phyloP scores from a whole-genome alignment of 257 asterid species.

The Scutellaria barbata region DNA sequence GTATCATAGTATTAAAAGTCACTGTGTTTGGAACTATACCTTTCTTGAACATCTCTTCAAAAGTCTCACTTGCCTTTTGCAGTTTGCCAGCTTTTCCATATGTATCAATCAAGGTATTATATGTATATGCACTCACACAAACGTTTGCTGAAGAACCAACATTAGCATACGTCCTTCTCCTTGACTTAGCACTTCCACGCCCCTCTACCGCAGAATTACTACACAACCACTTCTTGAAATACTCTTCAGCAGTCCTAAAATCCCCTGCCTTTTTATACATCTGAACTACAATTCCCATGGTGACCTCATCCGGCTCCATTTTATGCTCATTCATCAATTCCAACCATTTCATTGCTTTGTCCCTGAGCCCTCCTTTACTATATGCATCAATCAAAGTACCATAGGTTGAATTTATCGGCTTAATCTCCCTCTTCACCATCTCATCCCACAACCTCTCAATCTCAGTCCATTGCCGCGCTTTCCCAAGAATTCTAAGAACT shows the following conservation, averaged over 20 bases:
- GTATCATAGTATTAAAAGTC: slow-evolving; percentile 93
- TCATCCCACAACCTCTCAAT: slow-evolving; percentile 71
- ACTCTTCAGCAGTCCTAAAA: slow-evolving; percentile 75
- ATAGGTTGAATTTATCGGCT: slow-evolving; percentile 81
- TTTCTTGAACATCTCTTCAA: slow-evolving; percentile 68
- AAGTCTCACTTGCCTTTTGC: slow-evolving; percentile 72
- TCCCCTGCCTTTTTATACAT: slow-evolving; percentile 94
- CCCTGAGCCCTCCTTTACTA: slow-evolving; percentile 68
- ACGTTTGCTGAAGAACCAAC: slow-evolving; percentile 36
- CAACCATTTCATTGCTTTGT: slow-evolving; percentile 75
- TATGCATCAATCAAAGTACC: slow-evolving; percentile 92
- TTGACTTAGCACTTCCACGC: slow-evolving; percentile 33
- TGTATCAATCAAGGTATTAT: slow-evolving; percentile 85
- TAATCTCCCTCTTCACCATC: slow-evolving; percentile 60
- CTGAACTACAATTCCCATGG: slow-evolving; percentile 84
- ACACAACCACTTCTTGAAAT: slow-evolving; percentile 78
- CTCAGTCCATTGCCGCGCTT: slow-evolving; percentile 64
- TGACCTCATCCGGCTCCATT: slow-evolving; percentile 92
- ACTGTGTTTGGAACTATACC: slow-evolving; percentile 75
- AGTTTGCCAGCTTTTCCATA: slow-evolving; percentile 90
- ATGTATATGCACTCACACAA: slow-evolving; percentile 65
- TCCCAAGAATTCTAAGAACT: slow-evolving; percentile 78
- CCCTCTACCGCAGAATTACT: slow-evolving; percentile 34
- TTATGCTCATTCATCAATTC: slow-evolving; percentile 64
- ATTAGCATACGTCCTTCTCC: slow-evolving; percentile 34